Percentiles rank a stretch among this genome's conserved stretches.
Conservation (phyloP, 257 asterid genomes). For the Solanum piurae region DNA sequence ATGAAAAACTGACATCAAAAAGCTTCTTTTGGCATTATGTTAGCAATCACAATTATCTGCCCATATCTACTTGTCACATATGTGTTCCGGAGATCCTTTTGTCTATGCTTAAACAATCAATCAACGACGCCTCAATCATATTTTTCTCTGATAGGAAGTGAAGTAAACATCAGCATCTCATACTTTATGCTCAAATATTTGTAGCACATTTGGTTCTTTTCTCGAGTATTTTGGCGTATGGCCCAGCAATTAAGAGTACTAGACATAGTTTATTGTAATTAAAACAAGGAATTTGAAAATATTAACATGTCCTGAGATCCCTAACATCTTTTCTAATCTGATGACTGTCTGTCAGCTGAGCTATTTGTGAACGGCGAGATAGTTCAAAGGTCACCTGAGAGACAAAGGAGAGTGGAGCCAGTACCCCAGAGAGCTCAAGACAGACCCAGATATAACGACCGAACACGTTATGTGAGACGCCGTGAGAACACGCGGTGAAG, state of each 20-base stretch:
- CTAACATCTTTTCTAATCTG: not conserved
- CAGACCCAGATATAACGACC: slow-evolving; percentile 87
- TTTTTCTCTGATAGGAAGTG: not conserved
- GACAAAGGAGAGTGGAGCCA: slow-evolving; percentile 93
- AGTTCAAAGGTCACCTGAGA: slow-evolving; percentile 89
- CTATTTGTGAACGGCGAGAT: slow-evolving; percentile 83
- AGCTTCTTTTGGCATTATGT: not conserved
- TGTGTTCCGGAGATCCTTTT: not conserved
- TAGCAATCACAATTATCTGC: not conserved
- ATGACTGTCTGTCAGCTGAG: slow-evolving; percentile 44
- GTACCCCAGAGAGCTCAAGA: slow-evolving; percentile 85
- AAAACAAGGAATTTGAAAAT: not conserved
- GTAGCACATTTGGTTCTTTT: not conserved
- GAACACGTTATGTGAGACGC: slow-evolving; percentile 77
- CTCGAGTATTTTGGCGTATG: not conserved
- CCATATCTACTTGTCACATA: not conserved
- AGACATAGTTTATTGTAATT: not conserved
- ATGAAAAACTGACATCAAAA: not conserved
- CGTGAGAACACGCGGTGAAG: slow-evolving; percentile 55
- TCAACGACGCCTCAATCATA: not conserved
- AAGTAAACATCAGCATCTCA: not conserved
- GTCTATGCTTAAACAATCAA: not conserved
- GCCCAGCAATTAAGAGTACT: not conserved
- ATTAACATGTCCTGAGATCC: not conserved
- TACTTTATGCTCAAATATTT: not conserved